Evolutionary conservation across 2,329 filamentous ascomycete genomes (phyloP), one percentile per base, ranked within the genome.

Genomic region (Epichloe amarillans): DNA sequence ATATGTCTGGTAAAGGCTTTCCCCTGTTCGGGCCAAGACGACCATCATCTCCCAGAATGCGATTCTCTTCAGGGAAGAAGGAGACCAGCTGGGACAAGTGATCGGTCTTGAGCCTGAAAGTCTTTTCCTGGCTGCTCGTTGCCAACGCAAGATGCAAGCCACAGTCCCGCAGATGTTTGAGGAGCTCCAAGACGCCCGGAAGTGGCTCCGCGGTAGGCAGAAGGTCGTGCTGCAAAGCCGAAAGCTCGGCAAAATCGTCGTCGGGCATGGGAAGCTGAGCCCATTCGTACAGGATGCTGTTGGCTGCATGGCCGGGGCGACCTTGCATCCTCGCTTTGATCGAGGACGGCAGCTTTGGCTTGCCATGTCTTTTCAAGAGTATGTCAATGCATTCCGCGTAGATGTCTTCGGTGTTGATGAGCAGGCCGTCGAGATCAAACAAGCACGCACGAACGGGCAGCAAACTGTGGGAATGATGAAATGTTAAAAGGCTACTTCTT

Each of bases 371-470:
- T 0, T 17, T n/a, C 12, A 49, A 30, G n/a, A 49, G 14, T 5
- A 10, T 43, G 19, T 44, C 36, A 3, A 39, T 44, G 3, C 33
- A 7, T n/a, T 26, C n/a, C n/a, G 26, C 37, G 14, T 44, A 44
- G n/a, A 49, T 36, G 40, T 49, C 47, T 14, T 49, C 47, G 0
- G 47, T 43, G 14, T 49, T 44, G 26, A 49, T 33, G 3, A 49
- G 38, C 11, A 49, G 40, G 6, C 47, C 47, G 17, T 49, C 47
- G 26, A 49, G 36, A 30, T 49, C 47, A 23, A 49, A 49, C 8
- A 49, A 26, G 21, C 47, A 49, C 6, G 21, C 30, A 19, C 47
- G 47, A n/a, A 49, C 15, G 1, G 47, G 17, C 5, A 19, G 40
- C 11, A 49, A 49, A 17, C 47, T 49, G 33, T 48, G 23, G 36